phyloP scores from a whole-genome alignment of 1,284 basidiomycete species.

The Pseudozyma flocculosa region DNA sequence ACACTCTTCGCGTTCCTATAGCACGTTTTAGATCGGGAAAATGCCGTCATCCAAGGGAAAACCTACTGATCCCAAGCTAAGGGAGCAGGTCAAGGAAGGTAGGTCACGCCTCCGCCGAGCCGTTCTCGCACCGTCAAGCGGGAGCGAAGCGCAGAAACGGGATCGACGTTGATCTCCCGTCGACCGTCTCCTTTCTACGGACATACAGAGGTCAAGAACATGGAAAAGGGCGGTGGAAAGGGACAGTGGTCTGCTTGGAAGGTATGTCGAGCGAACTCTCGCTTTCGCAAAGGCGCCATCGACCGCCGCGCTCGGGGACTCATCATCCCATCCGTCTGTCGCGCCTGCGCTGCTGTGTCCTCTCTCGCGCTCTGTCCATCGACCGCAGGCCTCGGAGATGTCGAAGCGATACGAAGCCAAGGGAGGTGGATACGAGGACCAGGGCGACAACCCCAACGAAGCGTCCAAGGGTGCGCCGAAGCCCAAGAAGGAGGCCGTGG shows the following conservation, averaged over 20 bases:
- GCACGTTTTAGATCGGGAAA: too few relatives aligned
- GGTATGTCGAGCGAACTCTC: conserved; percentile 7
- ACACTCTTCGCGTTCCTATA: too few relatives aligned
- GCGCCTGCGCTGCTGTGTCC: too few relatives aligned
- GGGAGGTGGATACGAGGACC: conserved; percentile 60
- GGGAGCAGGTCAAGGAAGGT: conserved; percentile 59
- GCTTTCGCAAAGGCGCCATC: too few relatives aligned
- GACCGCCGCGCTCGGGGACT: too few relatives aligned
- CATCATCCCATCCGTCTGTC: too few relatives aligned
- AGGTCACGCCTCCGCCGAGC: too few relatives aligned
- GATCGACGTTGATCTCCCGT: neutral
- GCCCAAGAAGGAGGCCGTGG: conserved; percentile 55
- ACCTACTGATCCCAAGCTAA: conserved; percentile 59
- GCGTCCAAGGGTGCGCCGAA: conserved; percentile 59
- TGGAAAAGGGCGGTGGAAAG: conserved; percentile 59
- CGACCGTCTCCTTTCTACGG: neutral
- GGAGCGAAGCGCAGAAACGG: neutral
- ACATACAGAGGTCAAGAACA: conserved; percentile 35
- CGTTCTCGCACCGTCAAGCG: too few relatives aligned
- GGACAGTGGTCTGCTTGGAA: conserved; percentile 61
- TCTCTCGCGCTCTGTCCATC: too few relatives aligned
- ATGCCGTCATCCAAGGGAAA: conserved; percentile 61
- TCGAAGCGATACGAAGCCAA: conserved; percentile 60
- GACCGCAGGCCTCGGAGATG: conserved; percentile 56
- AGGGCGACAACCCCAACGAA: conserved; percentile 60